Base-by-base conservation (phyloP, 768 basidiomycete species). In the Sistotremastrum suecicum region DNA sequence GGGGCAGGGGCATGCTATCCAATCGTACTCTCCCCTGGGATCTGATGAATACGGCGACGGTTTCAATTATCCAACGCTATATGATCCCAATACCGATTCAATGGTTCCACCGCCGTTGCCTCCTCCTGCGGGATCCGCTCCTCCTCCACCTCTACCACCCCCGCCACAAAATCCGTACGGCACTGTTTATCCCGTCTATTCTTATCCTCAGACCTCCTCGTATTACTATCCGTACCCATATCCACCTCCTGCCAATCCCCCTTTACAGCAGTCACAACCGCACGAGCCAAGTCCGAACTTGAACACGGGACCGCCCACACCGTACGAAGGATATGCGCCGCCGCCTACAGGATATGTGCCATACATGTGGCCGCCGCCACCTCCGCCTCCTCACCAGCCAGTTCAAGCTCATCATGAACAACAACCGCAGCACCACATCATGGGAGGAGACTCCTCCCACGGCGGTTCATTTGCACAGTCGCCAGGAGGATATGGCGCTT, bases 1-100 rank as follows among this genome's bases (percentile, higher is more conserved):
- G 20, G 20, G 20, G 20, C 20, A 20, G 20, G 20, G 20, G 20
- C 20, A 20, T 20, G 20, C 20, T 20, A 20, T 20, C 20, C 20
- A 20, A 20, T 20, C 20, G 20, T 20, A 20, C 20, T 20, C 20
- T 20, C 20, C 20, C 20, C 20, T 20, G 20, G 20, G 20, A 20
- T 20, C 20, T 20, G 20, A 20, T 20, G 20, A 20, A 20, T 20
- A 20, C 20, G 20, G 20, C 20, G 20, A 20, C 20, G 20, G 82
- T 31, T 82, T 86, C 63, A 77, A 72, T 47, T 89, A 78, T 59
- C 71, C 84, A 11, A 72, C 76, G 1, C 61, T 86, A 36, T 85
- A 87, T 53, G 86, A 87, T 50, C 53, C 52, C 5, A 20, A 20
- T 20, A 20, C 20, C 20, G 20, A 20, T 20, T 20, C 20, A 20